A percentile compares a stretch with the other conserved stretches of the same genome.
phyloP scores from a whole-genome alignment of 805 yeast species.

The Saturnispora saitoi region DNA sequence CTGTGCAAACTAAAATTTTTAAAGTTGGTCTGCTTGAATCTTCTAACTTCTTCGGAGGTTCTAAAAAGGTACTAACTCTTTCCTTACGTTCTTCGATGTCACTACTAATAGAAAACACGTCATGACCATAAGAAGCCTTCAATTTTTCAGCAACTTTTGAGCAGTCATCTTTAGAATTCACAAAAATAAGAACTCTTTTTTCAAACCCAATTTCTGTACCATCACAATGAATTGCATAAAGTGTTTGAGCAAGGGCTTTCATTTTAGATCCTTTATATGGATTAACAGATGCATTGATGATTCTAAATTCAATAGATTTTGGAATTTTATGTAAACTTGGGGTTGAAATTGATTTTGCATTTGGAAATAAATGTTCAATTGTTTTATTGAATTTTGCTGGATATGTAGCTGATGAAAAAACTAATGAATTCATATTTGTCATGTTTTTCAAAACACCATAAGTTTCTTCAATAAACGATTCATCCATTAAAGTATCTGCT shows the following conservation, averaged over 20 bases:
- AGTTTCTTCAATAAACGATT: slow-evolving; percentile 65
- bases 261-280: slow-evolving; percentile 82
- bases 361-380: slow-evolving; percentile 53
- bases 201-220: slow-evolving; percentile 69
- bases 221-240: slow-evolving; percentile 78
- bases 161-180: slow-evolving; percentile 64
- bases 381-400: slow-evolving; percentile 68
- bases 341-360: slow-evolving; percentile 57
- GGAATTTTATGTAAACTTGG: slow-evolving; percentile 85
- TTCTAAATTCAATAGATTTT: slow-evolving; percentile 56
- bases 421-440: slow-evolving; percentile 47
- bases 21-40: slow-evolving; percentile 30
- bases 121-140: slow-evolving; percentile 41
- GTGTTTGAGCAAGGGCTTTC: slow-evolving; percentile 79
- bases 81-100: slow-evolving; percentile 50
- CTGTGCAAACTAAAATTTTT: slow-evolving; percentile 79
- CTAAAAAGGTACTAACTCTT: slow-evolving; percentile 54
- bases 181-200: slow-evolving; percentile 79
- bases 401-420: slow-evolving; percentile 86
- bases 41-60: slow-evolving; percentile 43
- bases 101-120: slow-evolving; percentile 61
- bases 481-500: slow-evolving; percentile 87
- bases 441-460: slow-evolving; percentile 42
- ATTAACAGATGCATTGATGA: slow-evolving; percentile 64
- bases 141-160: slow-evolving; percentile 48